Base-by-base conservation (phyloP, 345 rosid genomes). In the Gossypium thurberi region DNA sequence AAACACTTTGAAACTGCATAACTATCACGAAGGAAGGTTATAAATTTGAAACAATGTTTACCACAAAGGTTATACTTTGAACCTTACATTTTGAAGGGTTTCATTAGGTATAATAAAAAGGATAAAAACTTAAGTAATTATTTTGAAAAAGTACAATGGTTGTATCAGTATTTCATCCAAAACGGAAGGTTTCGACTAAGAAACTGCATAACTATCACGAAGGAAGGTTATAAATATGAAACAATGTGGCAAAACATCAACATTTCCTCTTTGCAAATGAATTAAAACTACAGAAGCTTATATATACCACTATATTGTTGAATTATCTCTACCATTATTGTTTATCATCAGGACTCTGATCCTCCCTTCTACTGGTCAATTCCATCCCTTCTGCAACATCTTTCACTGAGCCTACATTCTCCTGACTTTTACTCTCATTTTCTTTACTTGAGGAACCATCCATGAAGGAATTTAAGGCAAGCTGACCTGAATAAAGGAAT, bases 401-500 rank as follows among this genome's bases (percentile, higher is more conserved):
- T 28, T 71, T 80, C 26, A 81, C 61, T 43, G 85, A 76, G 61
- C 67, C 68, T 21, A 69, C 63, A 11, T 64, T 70, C 58, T 61
- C 78, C n/a, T 69, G 76, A 28, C 74, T 77, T 72, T 73, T 23
- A 63, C 62, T 76, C 77, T 76, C 72, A 50, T 59, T 64, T 73
- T 79, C 78, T 55, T 79, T 55, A 23, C 58, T 59, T 8, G 80
- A 10, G 79, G 80, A 69, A 77, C 77, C 86, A 76, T 78, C 88
- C 79, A 80, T 76, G 52, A 82, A 82, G 70, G 90, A 82, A 77
- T 77, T 88, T 60, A 88, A 10, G 73, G 85, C 90, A 76, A 92
- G 93, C 71, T 90, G 97, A 37, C 82, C 94, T 8, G 97, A 81
- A 80, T 86, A 92, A 56, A 92, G 92, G 64, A 95, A 69, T 65